Evolutionary conservation across 371 early-diverging fungal genomes (phyloP).

Genomic region (Mortierella sp.): DNA sequence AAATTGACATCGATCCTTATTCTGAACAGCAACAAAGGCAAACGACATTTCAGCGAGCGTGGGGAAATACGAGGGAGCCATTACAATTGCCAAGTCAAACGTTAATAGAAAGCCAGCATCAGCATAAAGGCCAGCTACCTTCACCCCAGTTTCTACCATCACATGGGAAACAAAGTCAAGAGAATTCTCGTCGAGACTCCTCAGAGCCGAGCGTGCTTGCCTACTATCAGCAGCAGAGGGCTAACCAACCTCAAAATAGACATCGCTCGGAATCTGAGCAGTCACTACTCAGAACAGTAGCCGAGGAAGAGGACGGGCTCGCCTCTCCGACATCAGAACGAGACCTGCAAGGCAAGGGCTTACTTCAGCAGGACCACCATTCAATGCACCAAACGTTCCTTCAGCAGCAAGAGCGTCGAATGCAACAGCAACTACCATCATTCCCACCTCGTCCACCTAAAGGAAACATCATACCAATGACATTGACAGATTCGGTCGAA

Average conservation of each 20-base stretch:
- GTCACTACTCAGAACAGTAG: background rate
- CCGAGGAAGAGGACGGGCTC: constrained; percentile 1
- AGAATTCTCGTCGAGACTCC: background rate
- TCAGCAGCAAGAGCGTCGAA: constrained; percentile 12
- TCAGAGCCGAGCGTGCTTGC: constrained; percentile 15
- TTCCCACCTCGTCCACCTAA: constrained; percentile 22
- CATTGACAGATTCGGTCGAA: background rate
- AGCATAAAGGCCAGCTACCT: constrained; percentile 9
- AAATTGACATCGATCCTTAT: background rate
- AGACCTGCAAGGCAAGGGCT: background rate
- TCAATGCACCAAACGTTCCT: background rate
- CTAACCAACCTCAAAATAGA: background rate
- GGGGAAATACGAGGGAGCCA: background rate
- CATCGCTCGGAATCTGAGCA: constrained; percentile 1
- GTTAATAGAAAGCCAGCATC: constrained; percentile 8
- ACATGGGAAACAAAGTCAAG: background rate
- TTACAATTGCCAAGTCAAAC: constrained; percentile 1
- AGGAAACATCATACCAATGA: background rate
- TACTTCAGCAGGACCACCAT: constrained; percentile 13
- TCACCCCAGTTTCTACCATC: constrained; percentile 16
- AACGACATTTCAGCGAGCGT: background rate
- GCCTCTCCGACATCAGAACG: background rate
- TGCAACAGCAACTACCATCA: constrained; percentile 1
- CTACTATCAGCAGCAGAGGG: constrained; percentile 24
- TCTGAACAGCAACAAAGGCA: background rate